These are phyloP conservation scores for Phoma sp. DNA, from an alignment of 2,329 filamentous ascomycete species.

Conservation along the genomic window DNA sequence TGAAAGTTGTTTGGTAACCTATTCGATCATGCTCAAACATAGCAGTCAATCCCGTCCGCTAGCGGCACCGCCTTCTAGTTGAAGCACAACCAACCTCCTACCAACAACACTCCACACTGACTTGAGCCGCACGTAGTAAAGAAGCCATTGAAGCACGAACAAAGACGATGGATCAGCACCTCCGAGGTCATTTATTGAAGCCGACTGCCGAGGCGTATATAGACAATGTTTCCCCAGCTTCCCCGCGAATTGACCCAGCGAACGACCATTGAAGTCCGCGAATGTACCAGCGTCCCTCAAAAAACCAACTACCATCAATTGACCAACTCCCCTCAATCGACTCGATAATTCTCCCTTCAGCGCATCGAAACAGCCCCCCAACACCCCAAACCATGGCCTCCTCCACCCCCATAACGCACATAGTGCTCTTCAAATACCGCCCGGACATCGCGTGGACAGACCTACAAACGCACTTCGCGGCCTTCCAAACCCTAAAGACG, in stretches of 20 bases:
- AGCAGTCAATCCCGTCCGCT: slow-evolving; percentile 1
- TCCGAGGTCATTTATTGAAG: background rate
- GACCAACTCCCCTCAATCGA: slow-evolving; percentile 10
- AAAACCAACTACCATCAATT: background rate
- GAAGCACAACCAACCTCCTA: background rate
- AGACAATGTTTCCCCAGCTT: background rate
- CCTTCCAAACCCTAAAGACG: slow-evolving; percentile 36
- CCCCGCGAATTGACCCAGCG: background rate
- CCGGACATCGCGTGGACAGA: slow-evolving; percentile 40
- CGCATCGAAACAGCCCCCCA: background rate
- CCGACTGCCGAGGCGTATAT: background rate
- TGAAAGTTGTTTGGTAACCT: background rate
- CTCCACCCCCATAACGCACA: slow-evolving; percentile 37
- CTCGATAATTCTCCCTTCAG: background rate
- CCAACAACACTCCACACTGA: background rate
- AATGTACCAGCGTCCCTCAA: background rate
- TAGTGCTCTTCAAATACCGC: slow-evolving; percentile 46
- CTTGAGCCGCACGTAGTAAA: slow-evolving; percentile 10
- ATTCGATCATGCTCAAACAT: background rate
- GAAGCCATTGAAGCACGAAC: background rate
- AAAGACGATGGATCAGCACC: background rate
- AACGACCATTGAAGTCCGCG: background rate
- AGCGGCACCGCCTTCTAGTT: slow-evolving; percentile 1
- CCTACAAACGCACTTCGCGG: slow-evolving; percentile 40
- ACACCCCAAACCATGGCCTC: background rate